Base-by-base conservation (phyloP, 768 basidiomycete genomes). In the Russula lepida region DNA sequence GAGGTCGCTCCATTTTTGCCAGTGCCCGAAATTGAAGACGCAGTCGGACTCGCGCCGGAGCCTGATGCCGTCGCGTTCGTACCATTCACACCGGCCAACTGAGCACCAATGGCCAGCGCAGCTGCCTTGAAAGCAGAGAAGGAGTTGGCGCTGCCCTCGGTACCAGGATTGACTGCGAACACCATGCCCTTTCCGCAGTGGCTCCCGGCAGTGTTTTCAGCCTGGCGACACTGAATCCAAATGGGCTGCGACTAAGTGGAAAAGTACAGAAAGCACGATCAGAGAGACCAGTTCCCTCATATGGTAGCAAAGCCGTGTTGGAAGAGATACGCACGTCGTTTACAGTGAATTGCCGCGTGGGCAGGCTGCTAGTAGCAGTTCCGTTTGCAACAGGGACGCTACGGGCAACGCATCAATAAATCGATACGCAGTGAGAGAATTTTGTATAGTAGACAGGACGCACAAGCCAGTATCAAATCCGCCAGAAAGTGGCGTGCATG, bases 381-480 rank as follows among this genome's bases (percentile, higher is more conserved):
- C 37, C 59, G 5, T 56, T 39, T n/a, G 68, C 46, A 30, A 70
- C 68, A 19, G 72, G 69, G 44, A 62, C 56, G 67, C 70, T 70
- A 17, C n/a, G 53, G 12, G 4, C 58, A 17, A 21, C 21, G 48
- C 15, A 23, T 49, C 21, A 47, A 46, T 46, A 23, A 7, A 35
- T 17, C 5, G 28, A 15, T 19, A 44, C 21, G 21, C 43, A n/a
- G 23, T 23, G 33, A 17, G n/a, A 53, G 1, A 15, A 21, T 13
- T 1, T 4, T 13, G n/a, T n/a, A n/a, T n/a, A n/a, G n/a, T n/a
- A n/a, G n/a, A n/a, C n/a, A n/a, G n/a, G 12, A 67, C 69, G 49
- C 54, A 72, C 71, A 74, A 74, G 32, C 66, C 69, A 59, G 69
- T 62, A 60, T 71, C 67, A 47, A 72, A 68, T 11, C 72, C 73